Base-by-base conservation (phyloP, 257 asterid species). In the Solanum tarijense region DNA sequence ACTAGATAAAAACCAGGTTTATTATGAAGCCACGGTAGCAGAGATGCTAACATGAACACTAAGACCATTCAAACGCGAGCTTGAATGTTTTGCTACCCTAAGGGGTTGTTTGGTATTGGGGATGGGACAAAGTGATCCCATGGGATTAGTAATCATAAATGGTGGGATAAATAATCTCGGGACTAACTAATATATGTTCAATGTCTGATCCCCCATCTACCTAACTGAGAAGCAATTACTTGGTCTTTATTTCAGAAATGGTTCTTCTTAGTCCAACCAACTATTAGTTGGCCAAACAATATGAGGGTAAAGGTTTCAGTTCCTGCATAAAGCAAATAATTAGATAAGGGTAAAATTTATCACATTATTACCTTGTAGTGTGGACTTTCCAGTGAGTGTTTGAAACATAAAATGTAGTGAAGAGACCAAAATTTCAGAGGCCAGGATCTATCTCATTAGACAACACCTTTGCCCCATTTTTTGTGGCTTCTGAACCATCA, bases 1-100 rank as follows among this genome's bases (percentile, higher is more conserved):
- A 96, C 99, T 88, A 97, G 91, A 92, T 90, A 95, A 88, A 97
- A 97, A 29, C 98, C 99, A 4, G 95, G 97, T 91, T 94, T 97
- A 89, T 88, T 94, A 89, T 97, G 99, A 87, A 94, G 97, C 99
- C 99, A 97, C 23, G 98, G 98, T 90, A 96, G 90, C 72, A 97
- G 96, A 55, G 98, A 96, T 69, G 99, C 98, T 88, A 95, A 89
- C 98, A 97, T 95, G 91, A 95, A 95, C 39, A 96, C 96, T 58
- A 97, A 86, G 83, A 94, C 96, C 98, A 95, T 97, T 90, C 98
- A 91, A 48, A 93, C 91, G 52, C 98, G 96, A 86, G 98, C 98
- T 90, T 95, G 98, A 92, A 97, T 92, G 81, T 96, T 96, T 91
- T 94, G 98, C 89, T 96, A 87, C 9, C 94, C 98, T 79, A 94